Evolutionary conservation across 2,329 filamentous ascomycete genomes (phyloP).

Genomic region (Septoria linicola): DNA sequence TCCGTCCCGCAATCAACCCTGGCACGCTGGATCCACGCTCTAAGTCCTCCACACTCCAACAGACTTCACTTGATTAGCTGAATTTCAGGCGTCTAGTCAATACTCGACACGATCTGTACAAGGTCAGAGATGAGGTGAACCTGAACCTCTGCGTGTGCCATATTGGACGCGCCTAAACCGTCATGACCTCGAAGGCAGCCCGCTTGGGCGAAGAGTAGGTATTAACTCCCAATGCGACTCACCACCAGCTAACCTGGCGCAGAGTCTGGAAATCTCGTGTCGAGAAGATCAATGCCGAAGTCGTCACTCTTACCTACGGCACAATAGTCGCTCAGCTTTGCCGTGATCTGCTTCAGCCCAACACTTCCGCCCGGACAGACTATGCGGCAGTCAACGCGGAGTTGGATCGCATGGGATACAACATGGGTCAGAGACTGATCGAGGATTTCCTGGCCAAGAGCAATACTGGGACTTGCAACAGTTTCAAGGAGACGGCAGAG

Average conservation of each 20-base stretch:
- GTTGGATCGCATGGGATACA: conserved; percentile 98
- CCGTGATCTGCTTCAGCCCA: conserved; percentile 68
- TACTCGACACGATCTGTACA: background rate
- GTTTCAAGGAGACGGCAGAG: conserved; percentile 94
- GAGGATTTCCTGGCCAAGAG: conserved; percentile 98
- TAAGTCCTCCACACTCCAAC: background rate
- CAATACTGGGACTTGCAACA: conserved; percentile 81
- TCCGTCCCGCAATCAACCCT: background rate
- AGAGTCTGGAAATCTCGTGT: conserved; percentile 95
- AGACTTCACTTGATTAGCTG: conserved; percentile 4
- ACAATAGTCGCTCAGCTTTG: conserved; percentile 96
- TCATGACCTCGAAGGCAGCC: conserved; percentile 63
- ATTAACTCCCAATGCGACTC: background rate
- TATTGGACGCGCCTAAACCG: conserved; percentile 21
- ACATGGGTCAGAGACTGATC: conserved; percentile 91
- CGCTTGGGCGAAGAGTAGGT: conserved; percentile 74
- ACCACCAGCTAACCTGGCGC: conserved; percentile 34
- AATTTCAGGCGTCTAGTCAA: conserved; percentile 4
- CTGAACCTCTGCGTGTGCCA: conserved; percentile 19
- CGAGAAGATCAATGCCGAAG: conserved; percentile 96
- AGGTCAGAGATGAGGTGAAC: conserved; percentile 31
- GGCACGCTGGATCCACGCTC: too few relatives aligned
- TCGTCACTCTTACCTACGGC: conserved; percentile 95
- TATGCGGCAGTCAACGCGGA: conserved; percentile 97
- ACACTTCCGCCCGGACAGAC: conserved; percentile 64